Base-by-base conservation (phyloP, 2,329 filamentous ascomycete genomes). In the Gyromitra esculenta region DNA sequence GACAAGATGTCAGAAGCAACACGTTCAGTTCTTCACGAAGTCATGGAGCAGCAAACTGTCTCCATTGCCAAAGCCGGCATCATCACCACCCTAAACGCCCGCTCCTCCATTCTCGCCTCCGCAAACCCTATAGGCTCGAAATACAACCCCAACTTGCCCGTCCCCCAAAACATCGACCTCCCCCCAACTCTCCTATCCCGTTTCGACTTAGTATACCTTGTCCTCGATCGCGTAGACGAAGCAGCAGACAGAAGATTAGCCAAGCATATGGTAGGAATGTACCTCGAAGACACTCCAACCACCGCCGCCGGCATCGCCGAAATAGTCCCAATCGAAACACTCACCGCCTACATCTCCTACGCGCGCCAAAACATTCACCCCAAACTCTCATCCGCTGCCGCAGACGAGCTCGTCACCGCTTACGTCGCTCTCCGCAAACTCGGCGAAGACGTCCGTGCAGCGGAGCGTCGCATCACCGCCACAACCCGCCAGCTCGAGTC, bases 71-170 rank as follows among this genome's bases (percentile, higher is more conserved):
- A 93, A 83, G 91, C 91, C 1, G 91, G 91, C 77, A 92, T 93
- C 82, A 93, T 92, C 81, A 92, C 91, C 1, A 99, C 96, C 0
- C 86, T 99, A 77, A 99, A 99, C 82, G 96, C 96, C 35, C 89
- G 96, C 82, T 98, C 96, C 0, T 96, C 92, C 79, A 97, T 99
- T 82, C 89, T 99, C 39, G 96, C 96, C 15, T 98, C 95, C 9
- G 96, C 96, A 84, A 99, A 99, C 83, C 96, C 96, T 0, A 98
- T 99, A 80, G 96, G 96, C 81, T 97, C 93, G 85, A 94, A 96
- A 82, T 99, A 99, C 86, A 98, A 99, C 84, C 92, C 93, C 1
- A 95, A 97, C 81, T 86, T 99, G 31, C 94, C 96, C 0, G 96
- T 99, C 13, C 96, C 96, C 1, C 94, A 98, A 82, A 99, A 99